A percentile compares a stretch with the other conserved stretches of the same genome.
phyloP scores from a whole-genome alignment of 129 eudicot genomes.

The Arctium lappa region DNA sequence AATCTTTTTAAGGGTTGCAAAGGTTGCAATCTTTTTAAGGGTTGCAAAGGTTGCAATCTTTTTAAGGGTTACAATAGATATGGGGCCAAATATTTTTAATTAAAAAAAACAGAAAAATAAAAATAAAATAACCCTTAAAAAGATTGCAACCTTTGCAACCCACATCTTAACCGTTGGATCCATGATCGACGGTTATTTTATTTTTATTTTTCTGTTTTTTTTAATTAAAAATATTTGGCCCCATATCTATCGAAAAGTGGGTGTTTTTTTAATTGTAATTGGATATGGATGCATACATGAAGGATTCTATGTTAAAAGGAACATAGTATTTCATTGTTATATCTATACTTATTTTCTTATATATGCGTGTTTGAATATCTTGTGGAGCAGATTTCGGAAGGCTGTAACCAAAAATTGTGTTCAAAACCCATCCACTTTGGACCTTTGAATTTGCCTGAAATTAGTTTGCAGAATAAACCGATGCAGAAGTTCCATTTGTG shows the following conservation, averaged over 20 bases:
- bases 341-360: neutral
- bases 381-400: neutral
- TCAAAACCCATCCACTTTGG: neutral
- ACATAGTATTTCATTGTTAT: neutral
- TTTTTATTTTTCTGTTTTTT: too few relatives aligned
- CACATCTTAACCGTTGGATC: too few relatives aligned
- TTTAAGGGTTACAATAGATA: too few relatives aligned
- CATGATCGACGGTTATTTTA: too few relatives aligned
- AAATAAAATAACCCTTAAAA: too few relatives aligned
- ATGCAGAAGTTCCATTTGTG: neutral
- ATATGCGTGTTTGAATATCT: neutral
- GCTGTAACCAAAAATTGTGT: neutral
- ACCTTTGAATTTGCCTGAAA: neutral
- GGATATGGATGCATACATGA: neutral
- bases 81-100: too few relatives aligned
- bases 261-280: neutral
- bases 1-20: too few relatives aligned
- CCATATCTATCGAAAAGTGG: neutral
- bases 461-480: neutral
- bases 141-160: too few relatives aligned
- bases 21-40: too few relatives aligned
- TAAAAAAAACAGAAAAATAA: too few relatives aligned
- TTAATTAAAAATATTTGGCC: too few relatives aligned
- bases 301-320: neutral
- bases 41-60: too few relatives aligned